Base-by-base conservation (phyloP, 108 stramenopile species). In the Cyclotella distinguenda region DNA sequence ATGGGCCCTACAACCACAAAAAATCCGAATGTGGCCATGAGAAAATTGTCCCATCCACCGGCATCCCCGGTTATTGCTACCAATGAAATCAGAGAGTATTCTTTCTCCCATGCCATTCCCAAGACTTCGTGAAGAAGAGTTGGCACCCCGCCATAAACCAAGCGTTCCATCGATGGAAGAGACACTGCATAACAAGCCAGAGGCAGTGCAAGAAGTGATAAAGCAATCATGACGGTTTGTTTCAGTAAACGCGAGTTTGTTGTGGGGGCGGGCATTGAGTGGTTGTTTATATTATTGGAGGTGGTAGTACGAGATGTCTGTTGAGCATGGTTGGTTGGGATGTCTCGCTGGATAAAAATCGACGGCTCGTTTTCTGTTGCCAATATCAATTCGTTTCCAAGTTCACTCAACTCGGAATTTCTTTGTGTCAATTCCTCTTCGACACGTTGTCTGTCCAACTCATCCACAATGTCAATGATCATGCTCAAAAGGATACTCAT, bases 11-110 rank as follows among this genome's bases (percentile, higher is more conserved):
- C 56, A 0, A 82, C 59, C 30, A 64, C 74, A 42, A 82, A 82
- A 34, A 79, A 50, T 21, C 77, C 88, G 76, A 94, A 94, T 9
- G 92, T 94, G 10, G 74, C 66, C 92, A 94, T 90, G 21, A 94
- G 68, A 55, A 94, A 66, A 10, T 35, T 74, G 61, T 94, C 92
- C 86, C 81, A 82, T 12, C 85, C 87, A 47, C 92, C 92, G 11
- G 86, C 87, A 38, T 86, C 87, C 12, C 92, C 92, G 6, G 89
- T 88, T 10, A 84, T 86, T 70, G 74, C 56, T 63, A 84, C 83
- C n/a, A 94, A 77, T 7, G 85, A 68, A 35, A 49, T 44, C 40
- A 94, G 66, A 1, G 87, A 88, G 56, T 90, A 94, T 2, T 74
- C 67, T 42, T 74, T 50, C 46, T 84, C 62, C 87, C 84, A 89